Base-by-base conservation (phyloP, 2,329 filamentous ascomycete species). In the Neopestalotiopsis sp. region DNA sequence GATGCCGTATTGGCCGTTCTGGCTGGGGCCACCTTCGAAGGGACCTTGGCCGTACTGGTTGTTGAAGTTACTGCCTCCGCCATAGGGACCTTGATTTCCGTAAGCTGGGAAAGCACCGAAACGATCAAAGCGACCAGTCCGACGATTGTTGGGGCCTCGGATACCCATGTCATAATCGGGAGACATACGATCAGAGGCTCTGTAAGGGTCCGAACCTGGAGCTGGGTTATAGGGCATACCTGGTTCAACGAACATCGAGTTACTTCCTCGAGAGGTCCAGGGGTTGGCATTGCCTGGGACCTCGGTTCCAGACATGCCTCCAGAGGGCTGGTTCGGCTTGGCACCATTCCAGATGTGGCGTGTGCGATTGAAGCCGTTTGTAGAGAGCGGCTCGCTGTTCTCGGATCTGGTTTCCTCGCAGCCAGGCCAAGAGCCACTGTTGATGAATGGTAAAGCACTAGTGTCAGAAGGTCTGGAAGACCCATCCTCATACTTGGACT, bases 381-480 rank as follows among this genome's bases (percentile, higher is more conserved):
- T 76, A 17, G 88, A 85, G 65, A 88, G 72, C 42, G 84, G 78
- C 72, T 91, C 89, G 74, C 86, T 87, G 42, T 84, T 84, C 68
- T 91, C 88, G 12, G 88, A 88, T 66, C 84, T 84, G 73, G 81
- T 78, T 75, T 91, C 89, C 24, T 91, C 89, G 58, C 80, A 80
- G 12, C 79, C 76, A 10, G 82, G 75, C 90, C 90, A 92, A 49
- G 81, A 80, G 70, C 20, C n/a, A 78, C 84, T 61, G 86, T 86
- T 59, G 14, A 59, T 58, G 20, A 28, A 24, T 7, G n/a, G 40
- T 13, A 49, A 20, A 34, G 14, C 12, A 28, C 34, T n/a, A 13
- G 53, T 17, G 34, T 61, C 57, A 70, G 75, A 38, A 69, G 68
- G 24, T 69, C 75, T n/a, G 73, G 68, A 40, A 64, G 71, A 68